phyloP scores from a whole-genome alignment of 257 asterid species.

The Rhazya stricta region DNA sequence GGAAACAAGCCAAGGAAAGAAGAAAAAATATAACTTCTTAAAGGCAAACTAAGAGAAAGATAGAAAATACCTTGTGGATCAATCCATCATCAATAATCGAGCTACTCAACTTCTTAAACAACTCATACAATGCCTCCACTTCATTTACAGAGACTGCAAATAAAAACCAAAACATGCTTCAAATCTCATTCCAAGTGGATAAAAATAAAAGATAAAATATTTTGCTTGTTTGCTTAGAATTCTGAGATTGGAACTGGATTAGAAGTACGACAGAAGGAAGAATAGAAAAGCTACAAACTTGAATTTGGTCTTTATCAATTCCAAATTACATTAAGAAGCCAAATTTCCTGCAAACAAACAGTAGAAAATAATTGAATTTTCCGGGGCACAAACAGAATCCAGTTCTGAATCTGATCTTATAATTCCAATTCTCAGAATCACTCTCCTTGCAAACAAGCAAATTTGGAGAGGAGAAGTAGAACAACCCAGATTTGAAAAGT shows the following conservation, averaged over 20 bases:
- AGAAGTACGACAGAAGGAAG: neutral
- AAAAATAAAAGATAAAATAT: neutral
- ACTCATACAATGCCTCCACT: constrained; percentile 74
- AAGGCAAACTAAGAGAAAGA: neutral
- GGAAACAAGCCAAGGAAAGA: neutral
- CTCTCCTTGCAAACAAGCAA: neutral
- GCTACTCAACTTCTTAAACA: constrained; percentile 76
- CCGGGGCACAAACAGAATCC: neutral
- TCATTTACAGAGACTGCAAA: constrained; percentile 72
- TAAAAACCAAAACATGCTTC: neutral
- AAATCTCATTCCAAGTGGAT: neutral
- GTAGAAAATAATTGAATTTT: neutral
- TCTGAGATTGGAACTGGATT: neutral
- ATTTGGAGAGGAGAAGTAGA: neutral
- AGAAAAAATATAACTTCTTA: neutral
- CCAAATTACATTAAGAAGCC: neutral
- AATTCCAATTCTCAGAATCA: neutral
- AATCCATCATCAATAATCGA: constrained; percentile 81
- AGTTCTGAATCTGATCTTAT: neutral
- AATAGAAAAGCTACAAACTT: neutral
- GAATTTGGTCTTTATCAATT: neutral
- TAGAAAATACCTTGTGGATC: constrained; percentile 59
- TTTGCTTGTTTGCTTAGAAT: neutral
- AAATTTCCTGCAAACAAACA: neutral
- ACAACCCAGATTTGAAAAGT: neutral